Base-by-base conservation (phyloP, 1,284 basidiomycete genomes). In the Fomes fomentarius region DNA sequence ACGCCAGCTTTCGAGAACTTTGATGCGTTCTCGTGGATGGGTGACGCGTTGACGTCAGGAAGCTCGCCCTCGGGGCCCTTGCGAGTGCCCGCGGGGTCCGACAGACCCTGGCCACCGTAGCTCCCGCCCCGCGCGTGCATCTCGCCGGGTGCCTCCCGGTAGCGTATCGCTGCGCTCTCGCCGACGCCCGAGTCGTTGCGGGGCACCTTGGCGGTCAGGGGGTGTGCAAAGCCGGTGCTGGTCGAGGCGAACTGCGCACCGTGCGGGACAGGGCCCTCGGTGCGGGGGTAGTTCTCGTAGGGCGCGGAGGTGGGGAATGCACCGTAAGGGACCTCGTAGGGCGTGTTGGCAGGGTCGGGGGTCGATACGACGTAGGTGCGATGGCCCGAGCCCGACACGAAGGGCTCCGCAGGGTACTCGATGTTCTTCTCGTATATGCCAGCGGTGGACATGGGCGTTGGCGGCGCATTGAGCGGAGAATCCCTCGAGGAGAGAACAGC, bases 361-460 rank as follows among this genome's bases (percentile, higher is more conserved):
- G 85, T 76, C 38, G 84, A 85, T 59, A 87, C 85, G 59, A 88
- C 83, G 64, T 88, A 85, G 52, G 80, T 83, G 57, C 78, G 80
- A 28, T 76, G 71, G 40, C 81, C 79, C 24, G 71, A 65, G 33
- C 70, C 66, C 15, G 76, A 71, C n/a, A 69, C 19, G 48, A 74
- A 65, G 1, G 81, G 78, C 58, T 85, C 82, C 25, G 77, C 66
- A 26, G 75, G 74, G 63, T 70, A 67, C 58, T 85, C 82, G 58
- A 71, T 64, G 63, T 84, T 78, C 64, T 85, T 85, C 66, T 84
- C 82, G 69, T 85, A 83, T 15, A 74, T 58, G 26, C 69, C 60
- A 33, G 54, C 52, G 31, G 69, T 56, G 38, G 63, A 56, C 28
- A 56, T 58, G 47, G 71, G 56, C 31, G 72, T 51, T 42, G 62